Base-by-base conservation (phyloP, 768 basidiomycete species). In the Galerina sulciceps region DNA sequence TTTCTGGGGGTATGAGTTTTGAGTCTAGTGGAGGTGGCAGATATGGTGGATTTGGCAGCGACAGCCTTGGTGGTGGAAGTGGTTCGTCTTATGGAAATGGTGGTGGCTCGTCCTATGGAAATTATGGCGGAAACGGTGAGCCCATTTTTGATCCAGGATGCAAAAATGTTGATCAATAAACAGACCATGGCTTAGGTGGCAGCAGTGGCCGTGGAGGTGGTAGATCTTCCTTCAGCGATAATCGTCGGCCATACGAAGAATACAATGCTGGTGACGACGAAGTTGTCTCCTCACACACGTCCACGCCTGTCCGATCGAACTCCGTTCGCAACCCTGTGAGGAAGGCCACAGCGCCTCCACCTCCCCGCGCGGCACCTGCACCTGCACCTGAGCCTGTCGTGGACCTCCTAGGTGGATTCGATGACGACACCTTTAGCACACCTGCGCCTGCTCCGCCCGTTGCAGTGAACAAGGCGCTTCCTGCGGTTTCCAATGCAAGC, bases 251-350 rank as follows among this genome's bases (percentile, higher is more conserved):
- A 22, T 98, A 86, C 63, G 96, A 99, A 67, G 96, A 98, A 71
- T 99, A 99, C 72, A 92, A 96, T 63, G 97, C 96, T 11, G 96
- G 96, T 1, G 94, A 94, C 58, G 96, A 98, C 59, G 94, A 96
- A 61, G 69, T 77, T 35, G 60, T 60, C 6, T 41, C 53, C 13
- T 34, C 20, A 22, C 57, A 65, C 4, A 36, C 72, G 15, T 54
- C 70, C 13, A 63, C 71, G 44, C 69, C 75, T 42, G 65, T 73
- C 69, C 40, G 72, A 65, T 57, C 68, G 42, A 60, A 75, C 69
- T 60, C 80, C 72, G 52, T 79, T 72, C 59, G 67, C n/a, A 64
- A 69, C 22, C 69, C 79, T 34, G 58, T 69, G 37, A 69, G 78
- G 47, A 82, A 78, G 56, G 59, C 75, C 1, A 76, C 74, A 51